Percentiles rank a stretch among this genome's conserved stretches.
These are phyloP conservation scores for Trichomonas tenax DNA, from an alignment of 208 protist species.

Conservation along the genomic window DNA sequence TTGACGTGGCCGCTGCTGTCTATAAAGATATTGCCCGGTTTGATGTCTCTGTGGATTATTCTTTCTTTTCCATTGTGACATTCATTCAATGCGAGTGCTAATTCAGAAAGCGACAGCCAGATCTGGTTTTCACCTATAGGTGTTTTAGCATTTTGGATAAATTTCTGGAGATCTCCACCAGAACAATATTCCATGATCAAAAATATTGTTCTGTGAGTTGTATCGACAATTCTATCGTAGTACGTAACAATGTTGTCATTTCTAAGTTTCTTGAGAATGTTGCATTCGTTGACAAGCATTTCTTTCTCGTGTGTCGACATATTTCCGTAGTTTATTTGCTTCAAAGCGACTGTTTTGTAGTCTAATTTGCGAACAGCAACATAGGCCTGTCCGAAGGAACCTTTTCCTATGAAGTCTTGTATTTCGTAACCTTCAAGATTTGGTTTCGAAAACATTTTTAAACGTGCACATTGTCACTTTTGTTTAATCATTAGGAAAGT, in stretches of 20 bases:
- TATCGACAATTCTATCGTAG: neutral
- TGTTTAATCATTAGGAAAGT: too few relatives aligned
- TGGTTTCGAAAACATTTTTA: neutral
- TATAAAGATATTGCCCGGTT: conserved; percentile 48
- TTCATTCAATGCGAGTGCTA: neutral
- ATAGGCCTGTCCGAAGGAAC: neutral
- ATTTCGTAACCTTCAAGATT: neutral
- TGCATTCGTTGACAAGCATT: neutral
- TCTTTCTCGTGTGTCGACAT: neutral
- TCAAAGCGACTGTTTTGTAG: neutral
- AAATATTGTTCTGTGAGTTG: neutral
- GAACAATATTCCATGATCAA: conserved; percentile 8
- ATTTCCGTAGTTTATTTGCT: neutral
- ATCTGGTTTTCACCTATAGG: neutral
- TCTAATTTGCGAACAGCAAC: neutral
- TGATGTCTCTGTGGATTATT: conserved; percentile 38
- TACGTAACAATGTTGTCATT: neutral
- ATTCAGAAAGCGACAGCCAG: neutral
- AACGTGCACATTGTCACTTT: neutral
- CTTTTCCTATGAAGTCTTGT: neutral
- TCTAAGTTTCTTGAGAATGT: neutral
- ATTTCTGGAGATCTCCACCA: neutral
- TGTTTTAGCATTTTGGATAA: neutral
- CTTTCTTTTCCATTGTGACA: neutral
- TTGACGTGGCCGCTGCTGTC: conserved; percentile 32